Conservation (phyloP, 164 flowering plant genomes). For the Macadamia integrifolia region DNA sequence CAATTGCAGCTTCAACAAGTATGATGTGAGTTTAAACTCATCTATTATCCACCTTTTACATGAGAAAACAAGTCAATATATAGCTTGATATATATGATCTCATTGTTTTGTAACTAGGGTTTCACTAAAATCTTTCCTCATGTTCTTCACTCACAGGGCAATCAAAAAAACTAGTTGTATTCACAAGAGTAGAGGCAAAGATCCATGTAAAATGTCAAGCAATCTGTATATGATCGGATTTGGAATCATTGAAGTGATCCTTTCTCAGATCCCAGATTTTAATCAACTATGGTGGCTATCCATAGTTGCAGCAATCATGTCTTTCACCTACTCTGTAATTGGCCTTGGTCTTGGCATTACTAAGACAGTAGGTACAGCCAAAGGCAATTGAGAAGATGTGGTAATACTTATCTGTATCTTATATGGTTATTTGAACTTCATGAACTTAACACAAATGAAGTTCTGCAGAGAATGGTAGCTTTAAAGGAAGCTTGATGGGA, state of each 20-base stretch:
- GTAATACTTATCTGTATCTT: background rate
- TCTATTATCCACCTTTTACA: too few relatives aligned
- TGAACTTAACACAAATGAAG: background rate
- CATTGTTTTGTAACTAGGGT: too few relatives aligned
- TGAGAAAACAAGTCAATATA: too few relatives aligned
- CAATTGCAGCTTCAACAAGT: slow-evolving; percentile 71
- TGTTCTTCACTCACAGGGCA: slow-evolving; percentile 34
- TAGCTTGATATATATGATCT: too few relatives aligned
- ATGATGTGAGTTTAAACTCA: slow-evolving; percentile 45
- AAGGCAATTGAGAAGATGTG: background rate
- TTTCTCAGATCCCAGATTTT: slow-evolving; percentile 81
- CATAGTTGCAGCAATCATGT: slow-evolving; percentile 76
- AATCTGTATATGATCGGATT: slow-evolving; percentile 72
- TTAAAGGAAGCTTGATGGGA: slow-evolving; percentile 27
- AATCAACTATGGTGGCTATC: slow-evolving; percentile 88
- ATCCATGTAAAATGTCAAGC: slow-evolving; percentile 66
- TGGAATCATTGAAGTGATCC: slow-evolving; percentile 56
- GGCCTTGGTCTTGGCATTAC: slow-evolving; percentile 66
- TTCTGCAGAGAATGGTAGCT: slow-evolving; percentile 33
- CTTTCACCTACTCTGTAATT: slow-evolving; percentile 63
- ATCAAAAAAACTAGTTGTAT: slow-evolving; percentile 64
- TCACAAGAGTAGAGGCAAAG: slow-evolving; percentile 42
- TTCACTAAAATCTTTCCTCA: too few relatives aligned
- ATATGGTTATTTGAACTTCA: background rate
- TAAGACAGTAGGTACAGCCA: slow-evolving; percentile 49